Conservation (phyloP, 768 basidiomycete genomes). For the Agrocybe pediades region DNA sequence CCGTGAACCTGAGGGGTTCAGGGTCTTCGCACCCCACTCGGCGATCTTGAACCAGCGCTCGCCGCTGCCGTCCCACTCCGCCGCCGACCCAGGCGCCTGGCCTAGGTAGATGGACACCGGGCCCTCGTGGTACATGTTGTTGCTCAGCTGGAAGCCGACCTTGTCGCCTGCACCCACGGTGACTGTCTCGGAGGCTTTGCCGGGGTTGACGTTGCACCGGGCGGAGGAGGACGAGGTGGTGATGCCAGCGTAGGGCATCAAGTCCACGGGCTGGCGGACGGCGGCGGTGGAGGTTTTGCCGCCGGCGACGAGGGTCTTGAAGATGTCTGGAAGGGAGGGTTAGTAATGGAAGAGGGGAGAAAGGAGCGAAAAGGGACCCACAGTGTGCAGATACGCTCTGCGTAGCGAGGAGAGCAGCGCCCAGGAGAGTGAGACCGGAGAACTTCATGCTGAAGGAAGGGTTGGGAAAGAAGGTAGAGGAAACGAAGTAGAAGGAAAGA, state of each 20-base stretch:
- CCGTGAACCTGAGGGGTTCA: slow-evolving; percentile 35
- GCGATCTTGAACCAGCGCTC: slow-evolving; percentile 49
- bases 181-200: slow-evolving; percentile 32
- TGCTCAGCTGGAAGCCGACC: slow-evolving; percentile 37
- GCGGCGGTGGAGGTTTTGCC: slow-evolving; percentile 23
- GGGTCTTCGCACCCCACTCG: slow-evolving; percentile 33
- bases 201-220: slow-evolving; percentile 34
- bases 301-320: slow-evolving; percentile 26
- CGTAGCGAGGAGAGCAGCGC: slow-evolving; percentile 20
- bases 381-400: slow-evolving; percentile 26
- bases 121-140: slow-evolving; percentile 39
- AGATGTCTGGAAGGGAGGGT: slow-evolving; percentile 22
- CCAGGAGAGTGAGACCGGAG: slow-evolving; percentile 13
- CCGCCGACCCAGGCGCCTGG: slow-evolving; percentile 39
- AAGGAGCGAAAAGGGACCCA: slow-evolving; percentile 5
- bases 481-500: not conserved
- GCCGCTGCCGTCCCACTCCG: slow-evolving; percentile 45
- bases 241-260: slow-evolving; percentile 26
- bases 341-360: not conserved
- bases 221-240: slow-evolving; percentile 23
- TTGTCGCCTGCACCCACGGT: slow-evolving; percentile 34
- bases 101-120: slow-evolving; percentile 47
- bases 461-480: not conserved
- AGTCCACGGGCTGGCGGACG: slow-evolving; percentile 31
- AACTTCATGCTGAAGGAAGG: slow-evolving; percentile 20